Evolutionary conservation across 2,329 filamentous ascomycete species (phyloP), one percentile per base, ranked within the genome.

Genomic region (Pseudogymnoascus destructans): DNA sequence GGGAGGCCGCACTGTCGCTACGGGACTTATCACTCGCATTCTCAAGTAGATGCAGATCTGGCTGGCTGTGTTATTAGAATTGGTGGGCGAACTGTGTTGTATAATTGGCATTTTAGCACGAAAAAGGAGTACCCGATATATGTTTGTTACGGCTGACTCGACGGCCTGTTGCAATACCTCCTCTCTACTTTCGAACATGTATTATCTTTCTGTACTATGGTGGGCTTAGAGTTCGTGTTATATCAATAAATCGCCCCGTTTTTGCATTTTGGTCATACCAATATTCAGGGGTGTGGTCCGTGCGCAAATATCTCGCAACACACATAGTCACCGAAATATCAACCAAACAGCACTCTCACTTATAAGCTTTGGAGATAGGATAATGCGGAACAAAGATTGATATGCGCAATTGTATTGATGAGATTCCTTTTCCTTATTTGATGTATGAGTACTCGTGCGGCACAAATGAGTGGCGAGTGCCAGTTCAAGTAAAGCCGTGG

Each of bases 1-100:
- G 79, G 93, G 93, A 77, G 91, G 92, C 68, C 84, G 89, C 67
- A 93, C 88, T 61, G 87, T 93, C 60, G 88, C 87, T 66, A 93
- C 88, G 67, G 88, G 88, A 73, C 77, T 93, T 66, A 79, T 90
- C 67, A 93, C 88, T 64, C 84, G 85, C 68, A 84, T 93, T 69
- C 61, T 80, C 56, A 73, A 74, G 62, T 75, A 75, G 42, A 52
- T 52, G 42, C 23, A 30, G 42, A 52, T 52, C 23, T 3, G 42
- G 23, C 23, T 15, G 23, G 42, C 9, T 52, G 42, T 52, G 42
- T 52, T 52, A 52, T 30, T 52, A 52, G 42, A 52, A 52, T 52
- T 52, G 46, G 36, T 40, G 55, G 25, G 36, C 35, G 25, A 25
- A 40, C 32, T 38, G 36, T 38, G 52, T 57, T 59, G 58, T 59